Percentiles rank a stretch among this genome's conserved stretches.
Evolutionary conservation across 441 rosid species (phyloP).

Genomic region (Brassica hybrid): DNA sequence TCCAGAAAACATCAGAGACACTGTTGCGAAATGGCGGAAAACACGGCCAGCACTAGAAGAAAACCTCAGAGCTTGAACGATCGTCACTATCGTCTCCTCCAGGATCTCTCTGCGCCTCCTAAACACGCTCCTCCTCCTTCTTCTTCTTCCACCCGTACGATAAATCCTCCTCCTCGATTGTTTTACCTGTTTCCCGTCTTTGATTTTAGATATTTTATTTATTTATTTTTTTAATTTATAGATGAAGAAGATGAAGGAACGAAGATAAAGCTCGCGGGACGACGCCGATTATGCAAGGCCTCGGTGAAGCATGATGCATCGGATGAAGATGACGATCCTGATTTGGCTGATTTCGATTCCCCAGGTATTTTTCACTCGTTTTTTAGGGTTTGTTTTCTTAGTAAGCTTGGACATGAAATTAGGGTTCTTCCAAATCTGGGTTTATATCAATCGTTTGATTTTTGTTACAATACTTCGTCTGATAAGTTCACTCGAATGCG

Average conservation of each 20-base stretch:
- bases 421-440: slow-evolving; percentile 18
- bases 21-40: slow-evolving; percentile 54
- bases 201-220: neutral
- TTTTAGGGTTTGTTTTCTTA: slow-evolving; percentile 11
- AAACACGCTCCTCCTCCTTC: slow-evolving; percentile 26
- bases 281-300: slow-evolving; percentile 80
- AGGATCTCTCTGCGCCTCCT: slow-evolving; percentile 68
- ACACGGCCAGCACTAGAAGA: slow-evolving; percentile 44
- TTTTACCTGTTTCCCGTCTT: neutral
- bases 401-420: neutral
- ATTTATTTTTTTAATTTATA: neutral
- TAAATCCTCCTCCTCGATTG: neutral
- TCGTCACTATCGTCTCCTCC: slow-evolving; percentile 72
- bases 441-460: neutral
- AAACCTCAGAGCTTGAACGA: slow-evolving; percentile 78
- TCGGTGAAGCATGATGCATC: slow-evolving; percentile 32
- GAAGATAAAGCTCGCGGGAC: slow-evolving; percentile 58
- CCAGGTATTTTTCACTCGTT: slow-evolving; percentile 44
- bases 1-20: neutral
- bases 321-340: slow-evolving; percentile 45
- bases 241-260: slow-evolving; percentile 46
- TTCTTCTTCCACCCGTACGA: slow-evolving; percentile 34
- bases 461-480: too few relatives aligned
- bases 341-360: slow-evolving; percentile 72
- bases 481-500: neutral